A percentile compares a stretch with the other conserved stretches of the same genome.
Evolutionary conservation across 768 basidiomycete species (phyloP).

Genomic region (Amanita subjunquillea): DNA sequence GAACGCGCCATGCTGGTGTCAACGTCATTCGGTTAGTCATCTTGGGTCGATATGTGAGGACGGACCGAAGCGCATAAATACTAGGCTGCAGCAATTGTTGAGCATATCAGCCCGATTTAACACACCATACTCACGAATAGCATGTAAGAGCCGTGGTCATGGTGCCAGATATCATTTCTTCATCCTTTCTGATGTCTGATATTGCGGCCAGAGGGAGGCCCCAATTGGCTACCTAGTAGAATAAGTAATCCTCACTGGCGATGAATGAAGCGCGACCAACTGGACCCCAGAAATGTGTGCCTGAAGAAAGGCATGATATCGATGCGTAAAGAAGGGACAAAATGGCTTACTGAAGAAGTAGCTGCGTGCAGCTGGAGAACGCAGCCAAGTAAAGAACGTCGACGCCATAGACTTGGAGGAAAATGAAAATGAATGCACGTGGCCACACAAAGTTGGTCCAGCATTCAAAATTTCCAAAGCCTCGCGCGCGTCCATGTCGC

Average conservation of each 20-base stretch:
- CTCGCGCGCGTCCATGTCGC: not conserved
- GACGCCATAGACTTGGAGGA: constrained; percentile 52
- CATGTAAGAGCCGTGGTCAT: constrained; percentile 87
- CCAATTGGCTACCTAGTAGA: constrained; percentile 87
- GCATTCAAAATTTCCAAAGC: too few relatives aligned
- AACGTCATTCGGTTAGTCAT: constrained; percentile 3
- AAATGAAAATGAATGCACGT: not conserved
- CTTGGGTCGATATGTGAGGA: not conserved
- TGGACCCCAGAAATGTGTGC: constrained; percentile 98
- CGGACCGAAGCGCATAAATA: constrained; percentile 93
- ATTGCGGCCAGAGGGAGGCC: constrained; percentile 93
- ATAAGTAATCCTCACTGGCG: constrained; percentile 1
- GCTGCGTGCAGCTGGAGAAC: constrained; percentile 83
- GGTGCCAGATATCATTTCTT: constrained; percentile 91
- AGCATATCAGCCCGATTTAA: constrained; percentile 6
- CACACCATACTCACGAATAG: constrained; percentile 75
- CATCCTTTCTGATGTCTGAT: constrained; percentile 85
- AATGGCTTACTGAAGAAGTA: constrained; percentile 85
- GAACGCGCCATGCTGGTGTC: constrained; percentile 78
- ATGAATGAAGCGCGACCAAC: constrained; percentile 37
- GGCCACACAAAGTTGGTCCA: too few relatives aligned
- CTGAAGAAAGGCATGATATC: constrained; percentile 28
- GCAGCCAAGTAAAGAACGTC: constrained; percentile 80
- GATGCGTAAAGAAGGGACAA: constrained; percentile 1
- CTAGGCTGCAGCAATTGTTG: constrained; percentile 30